phyloP scores from a whole-genome alignment of 2,329 filamentous ascomycete genomes.

The Aspergillus piperis region DNA sequence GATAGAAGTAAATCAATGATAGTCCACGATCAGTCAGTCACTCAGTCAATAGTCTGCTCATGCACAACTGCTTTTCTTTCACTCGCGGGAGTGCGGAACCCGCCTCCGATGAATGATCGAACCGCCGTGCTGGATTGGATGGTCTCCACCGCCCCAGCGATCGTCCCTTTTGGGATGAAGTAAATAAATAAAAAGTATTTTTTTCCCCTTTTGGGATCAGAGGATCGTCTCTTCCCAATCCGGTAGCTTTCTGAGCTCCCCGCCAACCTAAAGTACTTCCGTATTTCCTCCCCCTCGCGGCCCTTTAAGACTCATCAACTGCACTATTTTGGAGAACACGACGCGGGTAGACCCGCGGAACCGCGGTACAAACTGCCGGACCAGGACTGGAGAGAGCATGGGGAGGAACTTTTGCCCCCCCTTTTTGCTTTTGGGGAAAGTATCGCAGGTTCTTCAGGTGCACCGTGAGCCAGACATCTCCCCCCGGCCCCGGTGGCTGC shows the following conservation, averaged over 20 bases:
- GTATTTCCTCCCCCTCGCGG: neutral
- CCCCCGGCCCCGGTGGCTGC: neutral
- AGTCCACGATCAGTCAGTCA: neutral
- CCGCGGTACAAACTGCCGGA: slow-evolving; percentile 11
- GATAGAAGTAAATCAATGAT: neutral
- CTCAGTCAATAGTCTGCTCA: slow-evolving; percentile 7
- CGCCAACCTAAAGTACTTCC: neutral
- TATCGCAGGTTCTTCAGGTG: neutral
- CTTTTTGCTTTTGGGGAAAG: neutral
- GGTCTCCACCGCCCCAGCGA: slow-evolving; percentile 12
- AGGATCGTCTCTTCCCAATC: slow-evolving; percentile 3
- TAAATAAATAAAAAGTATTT: no score
- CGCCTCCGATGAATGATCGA: slow-evolving; percentile 18
- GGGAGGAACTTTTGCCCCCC: neutral
- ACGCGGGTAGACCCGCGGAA: slow-evolving; percentile 17
- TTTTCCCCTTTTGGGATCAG: neutral
- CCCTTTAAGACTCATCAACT: slow-evolving; percentile 7
- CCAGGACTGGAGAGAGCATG: slow-evolving; percentile 8
- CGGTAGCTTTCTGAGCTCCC: neutral
- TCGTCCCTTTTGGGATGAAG: slow-evolving; percentile 12
- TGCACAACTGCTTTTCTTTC: neutral
- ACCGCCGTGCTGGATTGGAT: slow-evolving; percentile 19
- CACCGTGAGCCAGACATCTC: neutral
- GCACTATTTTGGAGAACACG: neutral
- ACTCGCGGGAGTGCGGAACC: neutral